Evolutionary conservation across 805 yeast species (phyloP), one percentile per base, ranked within the genome.

Genomic region (Candida xyloterini): DNA sequence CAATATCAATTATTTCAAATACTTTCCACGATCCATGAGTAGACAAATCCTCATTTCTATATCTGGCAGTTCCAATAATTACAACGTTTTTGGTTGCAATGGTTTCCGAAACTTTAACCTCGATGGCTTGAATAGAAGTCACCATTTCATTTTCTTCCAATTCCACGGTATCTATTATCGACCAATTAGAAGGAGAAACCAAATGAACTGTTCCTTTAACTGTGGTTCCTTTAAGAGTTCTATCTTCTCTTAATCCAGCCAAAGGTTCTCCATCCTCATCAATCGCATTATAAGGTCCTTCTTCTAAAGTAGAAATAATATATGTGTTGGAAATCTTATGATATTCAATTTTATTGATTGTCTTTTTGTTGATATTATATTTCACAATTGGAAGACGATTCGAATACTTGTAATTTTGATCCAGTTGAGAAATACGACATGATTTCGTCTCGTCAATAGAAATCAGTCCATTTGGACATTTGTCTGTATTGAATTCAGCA

Each of bases 21-120:
- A 90, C 65, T 42, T 78, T 77, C 62, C 87, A 84, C 1, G 81
- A 68, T 0, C 99, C 99, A 52, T 79, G 77, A 0, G 95, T 76
- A 3, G 86, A 74, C 43, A 83, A 65, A 62, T 89, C 96, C 56
- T 91, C 99, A 43, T 81, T 78, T 42, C 91, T 72, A 37, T 79
- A 73, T 39, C 73, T 68, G 0, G 93, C 84, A 2, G 90, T 76
- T 1, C 97, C 98, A n/a, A 83, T 68, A 1, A 87, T 79, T 7
- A 93, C 63, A 35, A 78, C 76, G 53, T 85, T 93, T 46, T 79
- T 76, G 42, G 73, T 67, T 10, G 39, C 41, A 20, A 38, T 31
- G 8, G 51, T 40, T 30, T 53, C 56, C 7, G 52, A 52, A 5
- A 56, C 43, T 30, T 73, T 74, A 35, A 77, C 58, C 15, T 65